These are phyloP conservation scores for Aurifilum marmelostoma DNA, from an alignment of 2,329 filamentous ascomycete species.

Conservation along the genomic window DNA sequence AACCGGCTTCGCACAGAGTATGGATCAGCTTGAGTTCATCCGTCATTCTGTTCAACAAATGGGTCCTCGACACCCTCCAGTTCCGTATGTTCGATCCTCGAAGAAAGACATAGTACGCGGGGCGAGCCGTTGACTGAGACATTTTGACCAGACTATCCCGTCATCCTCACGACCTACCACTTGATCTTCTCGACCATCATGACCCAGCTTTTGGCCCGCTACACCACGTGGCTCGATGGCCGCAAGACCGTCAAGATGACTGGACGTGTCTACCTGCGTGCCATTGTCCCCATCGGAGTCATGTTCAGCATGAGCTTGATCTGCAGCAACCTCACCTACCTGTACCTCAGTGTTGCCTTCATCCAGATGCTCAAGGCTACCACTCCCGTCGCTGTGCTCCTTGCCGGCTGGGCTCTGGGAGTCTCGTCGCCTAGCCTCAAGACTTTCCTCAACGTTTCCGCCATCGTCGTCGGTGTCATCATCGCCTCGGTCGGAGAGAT, in stretches of 20 bases:
- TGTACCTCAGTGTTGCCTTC: constrained; percentile 93
- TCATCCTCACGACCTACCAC: constrained; percentile 95
- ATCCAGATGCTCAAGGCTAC: constrained; percentile 99
- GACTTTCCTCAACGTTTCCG: constrained; percentile 88
- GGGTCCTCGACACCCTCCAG: constrained; percentile 82
- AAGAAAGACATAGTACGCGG: constrained; percentile 3
- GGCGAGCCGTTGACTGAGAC: constrained; percentile 35
- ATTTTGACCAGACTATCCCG: constrained; percentile 60
- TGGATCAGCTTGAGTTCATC: constrained; percentile 94
- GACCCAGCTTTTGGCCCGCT: constrained; percentile 90
- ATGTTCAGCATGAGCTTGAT: constrained; percentile 97
- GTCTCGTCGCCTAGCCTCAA: constrained; percentile 82
- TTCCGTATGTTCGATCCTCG: constrained; percentile 66
- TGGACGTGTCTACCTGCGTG: constrained; percentile 85
- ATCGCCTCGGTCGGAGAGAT: constrained; percentile 96
- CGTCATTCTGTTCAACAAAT: constrained; percentile 99
- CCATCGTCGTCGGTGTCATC: constrained; percentile 92
- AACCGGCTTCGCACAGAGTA: constrained; percentile 55
- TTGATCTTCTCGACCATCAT: constrained; percentile 89
- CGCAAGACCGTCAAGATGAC: constrained; percentile 98
- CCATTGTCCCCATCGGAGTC: constrained; percentile 91
- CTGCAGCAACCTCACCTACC: constrained; percentile 93
- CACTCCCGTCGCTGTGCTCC: constrained; percentile 88
- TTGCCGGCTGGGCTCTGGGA: constrained; percentile 87
- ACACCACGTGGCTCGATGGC: constrained; percentile 87